Evolutionary conservation across 176 grass and related monocot species (phyloP).

Genomic region (Cenchrus americanus): DNA sequence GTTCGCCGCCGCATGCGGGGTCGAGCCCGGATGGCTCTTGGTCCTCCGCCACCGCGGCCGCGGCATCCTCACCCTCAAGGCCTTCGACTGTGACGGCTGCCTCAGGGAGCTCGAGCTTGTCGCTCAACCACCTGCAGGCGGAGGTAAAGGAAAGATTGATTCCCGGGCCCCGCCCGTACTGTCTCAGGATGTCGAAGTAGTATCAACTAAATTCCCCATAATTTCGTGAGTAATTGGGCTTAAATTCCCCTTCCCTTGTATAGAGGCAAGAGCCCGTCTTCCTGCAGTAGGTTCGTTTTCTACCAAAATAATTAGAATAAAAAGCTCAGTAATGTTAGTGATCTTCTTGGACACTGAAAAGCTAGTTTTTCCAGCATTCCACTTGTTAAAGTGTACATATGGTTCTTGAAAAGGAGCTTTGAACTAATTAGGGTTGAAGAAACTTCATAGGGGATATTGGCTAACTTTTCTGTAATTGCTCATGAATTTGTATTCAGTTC

Average conservation of each 20-base stretch:
- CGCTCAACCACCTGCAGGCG: neutral
- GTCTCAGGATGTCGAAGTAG: no score
- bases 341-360: neutral
- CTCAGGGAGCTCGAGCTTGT: neutral
- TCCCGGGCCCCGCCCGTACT: no score
- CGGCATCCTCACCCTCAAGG: constrained; percentile 36
- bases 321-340: neutral
- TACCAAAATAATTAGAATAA: neutral
- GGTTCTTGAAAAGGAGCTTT: neutral
- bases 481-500: neutral
- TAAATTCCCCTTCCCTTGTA: neutral
- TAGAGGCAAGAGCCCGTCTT: no score
- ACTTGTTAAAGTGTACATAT: neutral
- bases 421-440: neutral
- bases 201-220: no score
- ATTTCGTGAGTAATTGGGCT: no score
- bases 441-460: neutral
- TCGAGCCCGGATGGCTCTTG: constrained; percentile 12
- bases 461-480: neutral
- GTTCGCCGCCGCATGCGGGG: constrained; percentile 21
- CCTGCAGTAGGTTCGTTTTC: no score
- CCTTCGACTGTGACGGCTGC: constrained; percentile 3
- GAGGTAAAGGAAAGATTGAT: neutral
- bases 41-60: constrained; percentile 26
- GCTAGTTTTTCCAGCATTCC: neutral